phyloP scores from a whole-genome alignment of 768 basidiomycete genomes.

The Vishniacozyma victoriae region DNA sequence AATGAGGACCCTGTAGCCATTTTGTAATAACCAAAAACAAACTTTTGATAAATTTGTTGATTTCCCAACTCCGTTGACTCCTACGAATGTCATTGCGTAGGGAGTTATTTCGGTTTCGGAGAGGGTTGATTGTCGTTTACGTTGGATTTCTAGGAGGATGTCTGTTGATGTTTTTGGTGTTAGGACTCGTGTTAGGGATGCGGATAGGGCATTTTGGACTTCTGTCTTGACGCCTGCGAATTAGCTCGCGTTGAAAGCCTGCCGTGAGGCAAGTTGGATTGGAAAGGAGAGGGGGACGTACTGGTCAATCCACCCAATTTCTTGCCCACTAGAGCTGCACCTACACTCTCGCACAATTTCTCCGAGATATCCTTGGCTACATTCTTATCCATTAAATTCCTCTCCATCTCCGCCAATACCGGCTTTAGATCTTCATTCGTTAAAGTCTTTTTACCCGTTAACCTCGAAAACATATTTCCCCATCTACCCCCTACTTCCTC shows the following conservation, averaged over 20 bases:
- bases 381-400: conserved; percentile 97
- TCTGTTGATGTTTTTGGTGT: conserved; percentile 98
- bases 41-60: conserved; percentile 97
- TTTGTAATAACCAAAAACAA: conserved; percentile 98
- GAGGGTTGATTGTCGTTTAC: conserved; percentile 58
- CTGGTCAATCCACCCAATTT: conserved; percentile 86
- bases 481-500: conserved; percentile 50
- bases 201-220: conserved; percentile 74
- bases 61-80: conserved; percentile 98
- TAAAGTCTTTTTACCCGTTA: conserved; percentile 75
- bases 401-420: conserved; percentile 88
- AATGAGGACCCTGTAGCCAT: conserved; percentile 83
- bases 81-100: conserved; percentile 91
- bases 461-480: conserved; percentile 72
- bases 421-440: conserved; percentile 78
- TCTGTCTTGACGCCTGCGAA: conserved; percentile 70
- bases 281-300: conserved; percentile 46
- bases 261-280: conserved; percentile 6
- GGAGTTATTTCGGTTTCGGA: conserved; percentile 71
- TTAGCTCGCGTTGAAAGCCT: conserved; percentile 4
- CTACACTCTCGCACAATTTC: conserved; percentile 91
- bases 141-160: conserved; percentile 82
- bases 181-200: conserved; percentile 81
- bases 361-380: conserved; percentile 93
- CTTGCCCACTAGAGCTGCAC: conserved; percentile 78